Evolutionary conservation across 371 early-diverging fungal species (phyloP), one percentile per base, ranked within the genome.

Genomic region (Amoeboaphelidium protococcarum): DNA sequence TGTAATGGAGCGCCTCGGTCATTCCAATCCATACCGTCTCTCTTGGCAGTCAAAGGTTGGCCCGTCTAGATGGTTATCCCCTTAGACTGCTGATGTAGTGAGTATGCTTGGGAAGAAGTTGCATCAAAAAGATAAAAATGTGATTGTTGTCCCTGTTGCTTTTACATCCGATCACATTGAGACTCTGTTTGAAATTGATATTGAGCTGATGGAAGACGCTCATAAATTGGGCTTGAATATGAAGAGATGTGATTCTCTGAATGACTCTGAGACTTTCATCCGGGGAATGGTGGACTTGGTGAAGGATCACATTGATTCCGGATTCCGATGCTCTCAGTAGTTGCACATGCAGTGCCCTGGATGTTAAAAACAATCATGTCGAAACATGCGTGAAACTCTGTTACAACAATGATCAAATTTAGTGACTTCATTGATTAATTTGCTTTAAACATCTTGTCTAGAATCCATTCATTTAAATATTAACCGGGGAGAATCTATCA

Each of bases 31-130:
- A 13, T 79, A 86, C 58, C 71, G 83, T n/a, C 65, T 94, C 2
- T 79, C 82, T 10, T 94, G 94, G 94, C 94, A 94, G 58, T 83
- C 84, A 1, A 80, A 89, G 44, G 94, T 90, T 2, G 94, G 94
- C 1, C 94, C 94, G 0, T 56, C 67, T n/a, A 67, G 81, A 13
- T 94, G 94, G 94, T 59, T 90, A 25, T 87, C 83, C 2, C 91
- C 94, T 2, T 76, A 82, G 54, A 89, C 94, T 1, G 70, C 73
- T 19, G 69, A 72, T 31, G 86, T 78, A 0, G 68, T 94, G 48
- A 58, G 74, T 46, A 75, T 73, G 0, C 68, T 80, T 48, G 87
- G 72, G 2, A 67, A 74, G 44, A 58, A 66, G 41, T 40, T 19
- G 21, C n/a, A 23, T 2, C n/a, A n/a, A n/a, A n/a, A n/a, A n/a